Evolutionary conservation across 2,329 filamentous ascomycete species (phyloP).

Genomic region (Epichloe coenophiala): DNA sequence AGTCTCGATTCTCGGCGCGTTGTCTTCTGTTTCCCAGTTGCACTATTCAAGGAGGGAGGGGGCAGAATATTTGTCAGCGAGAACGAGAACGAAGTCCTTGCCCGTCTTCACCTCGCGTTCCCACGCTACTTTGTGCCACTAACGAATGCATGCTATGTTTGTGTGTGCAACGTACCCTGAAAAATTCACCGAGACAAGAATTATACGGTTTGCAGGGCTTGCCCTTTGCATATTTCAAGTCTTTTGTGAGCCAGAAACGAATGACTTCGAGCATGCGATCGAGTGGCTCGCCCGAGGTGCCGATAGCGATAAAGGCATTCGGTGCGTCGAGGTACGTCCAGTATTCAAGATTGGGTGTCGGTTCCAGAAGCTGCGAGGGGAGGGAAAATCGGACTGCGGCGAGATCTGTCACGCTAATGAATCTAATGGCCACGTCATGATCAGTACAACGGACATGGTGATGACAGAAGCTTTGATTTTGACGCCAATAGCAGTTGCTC

Average conservation of each 20-base stretch:
- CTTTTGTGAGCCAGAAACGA: constrained; percentile 98
- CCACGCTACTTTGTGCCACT: constrained; percentile 6
- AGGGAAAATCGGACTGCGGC: constrained; percentile 92
- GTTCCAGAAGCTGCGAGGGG: constrained; percentile 88
- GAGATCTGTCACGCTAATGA: constrained; percentile 92
- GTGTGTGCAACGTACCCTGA: constrained; percentile 48
- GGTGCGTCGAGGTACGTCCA: constrained; percentile 97
- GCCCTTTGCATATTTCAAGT: constrained; percentile 96
- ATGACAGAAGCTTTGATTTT: not conserved
- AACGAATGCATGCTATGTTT: not conserved
- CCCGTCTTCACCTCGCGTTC: not conserved
- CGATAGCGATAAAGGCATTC: constrained; percentile 71
- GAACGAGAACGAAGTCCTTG: not conserved
- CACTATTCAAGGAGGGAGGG: constrained; percentile 39
- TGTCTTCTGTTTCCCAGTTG: constrained; percentile 86
- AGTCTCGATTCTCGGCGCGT: constrained; percentile 51
- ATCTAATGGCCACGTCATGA: constrained; percentile 37
- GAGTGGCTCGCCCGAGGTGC: constrained; percentile 79
- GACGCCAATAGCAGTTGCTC: not conserved
- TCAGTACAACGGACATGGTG: not conserved
- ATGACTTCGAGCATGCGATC: constrained; percentile 91
- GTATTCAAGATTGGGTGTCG: constrained; percentile 94
- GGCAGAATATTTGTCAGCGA: constrained; percentile 1
- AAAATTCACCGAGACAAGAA: constrained; percentile 92
- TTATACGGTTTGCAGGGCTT: constrained; percentile 99